Percentiles rank a stretch among this genome's conserved stretches.
Evolutionary conservation across 169 alveolate species (phyloP).

Genomic region (Plasmodium inui): DNA sequence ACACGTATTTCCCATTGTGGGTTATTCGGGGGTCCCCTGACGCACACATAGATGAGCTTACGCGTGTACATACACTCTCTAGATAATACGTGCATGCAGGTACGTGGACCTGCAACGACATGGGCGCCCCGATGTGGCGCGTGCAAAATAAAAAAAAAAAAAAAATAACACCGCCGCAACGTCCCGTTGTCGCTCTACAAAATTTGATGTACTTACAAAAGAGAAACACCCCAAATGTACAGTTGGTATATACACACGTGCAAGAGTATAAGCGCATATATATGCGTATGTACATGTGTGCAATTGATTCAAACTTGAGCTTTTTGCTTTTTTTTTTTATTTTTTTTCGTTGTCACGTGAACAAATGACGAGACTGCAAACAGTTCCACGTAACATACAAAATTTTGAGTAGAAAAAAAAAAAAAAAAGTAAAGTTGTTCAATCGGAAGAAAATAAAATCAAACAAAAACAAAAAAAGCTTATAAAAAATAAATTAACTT

Average conservation of each 20-base stretch:
- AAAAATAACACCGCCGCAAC: not conserved
- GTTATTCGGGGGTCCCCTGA: not conserved
- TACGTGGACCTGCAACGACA: not conserved
- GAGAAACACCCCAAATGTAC: not conserved
- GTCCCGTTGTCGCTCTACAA: not conserved
- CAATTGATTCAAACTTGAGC: not conserved
- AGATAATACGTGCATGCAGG: not conserved
- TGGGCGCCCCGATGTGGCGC: not conserved
- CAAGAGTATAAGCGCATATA: not conserved
- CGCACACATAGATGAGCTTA: not conserved
- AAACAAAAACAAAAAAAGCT: not conserved
- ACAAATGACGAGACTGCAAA: not conserved
- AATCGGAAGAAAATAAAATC: not conserved
- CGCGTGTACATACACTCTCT: not conserved
- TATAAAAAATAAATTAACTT: not conserved
- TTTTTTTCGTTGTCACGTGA: not conserved
- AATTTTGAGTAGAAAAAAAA: slow-evolving; percentile 1
- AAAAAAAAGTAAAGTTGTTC: not conserved
- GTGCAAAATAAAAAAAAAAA: not conserved
- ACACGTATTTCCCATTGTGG: not conserved
- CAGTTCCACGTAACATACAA: not conserved
- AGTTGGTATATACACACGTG: not conserved
- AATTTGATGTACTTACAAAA: not conserved
- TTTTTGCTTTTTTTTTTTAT: not conserved
- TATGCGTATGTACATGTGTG: not conserved